These are phyloP conservation scores for Entophlyctis luteolus DNA, from an alignment of 192 early-diverging fungal genomes.

Conservation along the genomic window DNA sequence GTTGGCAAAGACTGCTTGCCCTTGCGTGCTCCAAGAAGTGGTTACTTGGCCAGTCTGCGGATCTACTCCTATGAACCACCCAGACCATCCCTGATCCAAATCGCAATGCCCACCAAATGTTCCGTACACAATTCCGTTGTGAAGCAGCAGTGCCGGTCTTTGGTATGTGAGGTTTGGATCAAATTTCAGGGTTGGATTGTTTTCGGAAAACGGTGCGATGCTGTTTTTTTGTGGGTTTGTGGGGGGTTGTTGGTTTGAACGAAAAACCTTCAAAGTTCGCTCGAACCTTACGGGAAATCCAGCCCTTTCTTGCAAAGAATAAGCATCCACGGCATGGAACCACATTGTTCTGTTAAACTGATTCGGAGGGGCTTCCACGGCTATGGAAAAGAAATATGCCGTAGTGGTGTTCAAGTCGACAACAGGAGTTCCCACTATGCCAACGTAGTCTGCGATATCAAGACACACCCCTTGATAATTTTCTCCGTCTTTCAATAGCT, in stretches of 20 bases:
- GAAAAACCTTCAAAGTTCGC: background rate
- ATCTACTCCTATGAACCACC: slow-evolving; percentile 20
- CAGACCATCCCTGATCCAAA: slow-evolving; percentile 4
- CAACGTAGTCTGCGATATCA: slow-evolving; percentile 16
- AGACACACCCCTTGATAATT: background rate
- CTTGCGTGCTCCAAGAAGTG: slow-evolving; percentile 3
- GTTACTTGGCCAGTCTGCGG: background rate
- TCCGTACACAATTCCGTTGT: slow-evolving; percentile 12
- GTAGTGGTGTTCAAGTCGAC: slow-evolving; percentile 13
- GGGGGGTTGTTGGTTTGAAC: too few species aligned
- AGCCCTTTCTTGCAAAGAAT: background rate
- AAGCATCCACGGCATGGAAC: slow-evolving; percentile 19
- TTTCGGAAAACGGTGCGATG: slow-evolving; percentile 15
- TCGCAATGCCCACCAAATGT: slow-evolving; percentile 27
- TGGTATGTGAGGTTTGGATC: slow-evolving; percentile 1
- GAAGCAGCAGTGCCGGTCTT: slow-evolving; percentile 3
- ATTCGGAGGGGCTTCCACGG: background rate
- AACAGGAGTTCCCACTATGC: slow-evolving; percentile 18
- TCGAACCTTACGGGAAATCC: slow-evolving; percentile 3
- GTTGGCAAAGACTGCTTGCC: background rate
- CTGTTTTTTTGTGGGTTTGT: too few species aligned
- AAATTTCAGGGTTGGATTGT: slow-evolving; percentile 8
- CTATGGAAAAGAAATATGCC: slow-evolving; percentile 24
- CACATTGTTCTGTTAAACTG: background rate
- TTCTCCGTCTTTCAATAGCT: background rate